Percentiles rank a stretch among this genome's conserved stretches.
phyloP scores from a whole-genome alignment of 768 basidiomycete species.

The Lentinula sp. region DNA sequence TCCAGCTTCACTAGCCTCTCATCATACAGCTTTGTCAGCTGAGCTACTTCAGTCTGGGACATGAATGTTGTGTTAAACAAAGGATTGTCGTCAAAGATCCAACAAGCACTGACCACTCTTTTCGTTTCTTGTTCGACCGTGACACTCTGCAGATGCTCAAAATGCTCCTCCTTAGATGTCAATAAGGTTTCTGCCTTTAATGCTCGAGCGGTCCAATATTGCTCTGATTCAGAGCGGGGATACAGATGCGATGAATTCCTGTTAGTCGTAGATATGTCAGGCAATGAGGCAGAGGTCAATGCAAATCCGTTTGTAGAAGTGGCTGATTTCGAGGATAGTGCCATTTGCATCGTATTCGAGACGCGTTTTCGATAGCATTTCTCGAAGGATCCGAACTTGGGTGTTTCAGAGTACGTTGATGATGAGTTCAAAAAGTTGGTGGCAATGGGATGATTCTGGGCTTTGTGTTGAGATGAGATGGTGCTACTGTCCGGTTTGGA shows the following conservation, averaged over 20 bases:
- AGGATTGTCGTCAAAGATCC: neutral
- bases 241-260: neutral
- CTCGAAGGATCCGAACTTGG: neutral
- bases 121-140: constrained; percentile 36
- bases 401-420: neutral
- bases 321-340: neutral
- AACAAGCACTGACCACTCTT: constrained; percentile 32
- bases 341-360: constrained; percentile 1
- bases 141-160: constrained; percentile 39
- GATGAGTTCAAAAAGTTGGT: neutral
- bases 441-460: too few relatives aligned
- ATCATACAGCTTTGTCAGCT: constrained; percentile 34
- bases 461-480: neutral
- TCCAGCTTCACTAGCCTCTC: constrained; percentile 45
- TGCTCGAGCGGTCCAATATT: constrained; percentile 67
- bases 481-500: neutral
- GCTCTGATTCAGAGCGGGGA: constrained; percentile 26
- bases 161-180: constrained; percentile 39
- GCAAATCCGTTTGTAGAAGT: neutral
- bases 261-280: neutral
- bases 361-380: neutral
- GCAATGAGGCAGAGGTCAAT: neutral
- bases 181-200: constrained; percentile 60
- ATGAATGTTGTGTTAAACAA: neutral
- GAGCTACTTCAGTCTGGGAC: constrained; percentile 36